These are phyloP conservation scores for Symbiodinium pilosum DNA, from an alignment of 73 alveolate genomes.

Conservation along the genomic window DNA sequence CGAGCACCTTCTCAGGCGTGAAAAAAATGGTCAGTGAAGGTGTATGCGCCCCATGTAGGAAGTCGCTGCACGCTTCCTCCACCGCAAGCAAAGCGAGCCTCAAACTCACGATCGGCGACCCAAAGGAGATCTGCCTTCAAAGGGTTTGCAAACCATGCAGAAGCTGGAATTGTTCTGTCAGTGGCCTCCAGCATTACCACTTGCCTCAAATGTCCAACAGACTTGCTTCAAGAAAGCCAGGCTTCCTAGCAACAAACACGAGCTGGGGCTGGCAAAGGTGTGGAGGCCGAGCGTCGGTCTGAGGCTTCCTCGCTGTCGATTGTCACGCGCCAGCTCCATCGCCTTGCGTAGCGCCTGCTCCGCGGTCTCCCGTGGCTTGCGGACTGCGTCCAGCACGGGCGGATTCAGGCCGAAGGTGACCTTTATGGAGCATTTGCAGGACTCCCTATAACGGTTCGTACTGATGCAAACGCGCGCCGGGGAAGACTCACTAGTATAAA, in stretches of 20 bases:
- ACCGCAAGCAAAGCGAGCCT: conserved; percentile 12
- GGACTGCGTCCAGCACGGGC: conserved; percentile 75
- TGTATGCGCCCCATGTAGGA: not conserved
- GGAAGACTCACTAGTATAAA: too few relatives aligned
- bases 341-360: conserved; percentile 54
- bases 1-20: conserved; percentile 11
- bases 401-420: conserved; percentile 91
- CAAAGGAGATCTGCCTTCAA: conserved; percentile 66
- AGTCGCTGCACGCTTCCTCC: not conserved
- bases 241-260: too few relatives aligned
- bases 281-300: conserved; percentile 60
- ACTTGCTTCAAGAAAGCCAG: too few relatives aligned
- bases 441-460: too few relatives aligned
- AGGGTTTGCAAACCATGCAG: too few relatives aligned
- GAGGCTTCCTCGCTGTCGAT: conserved; percentile 34
- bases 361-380: conserved; percentile 57
- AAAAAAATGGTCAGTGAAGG: not conserved
- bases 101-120: conserved; percentile 82
- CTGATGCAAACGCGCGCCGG: too few relatives aligned
- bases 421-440: too few relatives aligned
- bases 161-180: too few relatives aligned
- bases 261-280: too few relatives aligned
- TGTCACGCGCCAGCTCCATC: conserved; percentile 23
- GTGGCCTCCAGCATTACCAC: conserved; percentile 82
- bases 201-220: conserved; percentile 51